These are phyloP conservation scores for Agarophyton chilense DNA, from an alignment of 23 red algal species.

Conservation along the genomic window DNA sequence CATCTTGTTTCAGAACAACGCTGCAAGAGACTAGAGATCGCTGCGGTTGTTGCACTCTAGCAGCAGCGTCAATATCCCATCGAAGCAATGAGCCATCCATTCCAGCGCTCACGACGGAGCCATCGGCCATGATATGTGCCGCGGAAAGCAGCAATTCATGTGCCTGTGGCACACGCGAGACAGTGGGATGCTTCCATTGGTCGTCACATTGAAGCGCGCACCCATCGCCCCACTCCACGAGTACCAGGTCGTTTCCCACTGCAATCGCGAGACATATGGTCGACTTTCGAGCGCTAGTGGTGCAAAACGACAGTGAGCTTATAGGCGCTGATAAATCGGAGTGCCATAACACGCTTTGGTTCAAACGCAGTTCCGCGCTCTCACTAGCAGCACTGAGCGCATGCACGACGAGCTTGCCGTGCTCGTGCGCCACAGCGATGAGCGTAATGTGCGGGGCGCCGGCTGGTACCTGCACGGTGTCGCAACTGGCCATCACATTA, in stretches of 20 bases:
- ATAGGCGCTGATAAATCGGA: neutral
- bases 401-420: conserved; percentile 2
- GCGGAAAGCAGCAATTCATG: conserved; percentile 35
- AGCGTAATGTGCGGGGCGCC: neutral
- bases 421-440: conserved; percentile 18
- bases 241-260: conserved; percentile 15
- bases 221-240: conserved; percentile 36
- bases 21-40: neutral
- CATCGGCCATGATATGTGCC: conserved; percentile 23
- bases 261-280: conserved; percentile 3
- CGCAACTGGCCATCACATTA: neutral
- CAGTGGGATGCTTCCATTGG: conserved; percentile 14
- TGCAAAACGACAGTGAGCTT: neutral
- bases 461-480: neutral
- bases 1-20: neutral
- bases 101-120: conserved; percentile 26
- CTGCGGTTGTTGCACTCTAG: too few species aligned
- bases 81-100: conserved; percentile 30
- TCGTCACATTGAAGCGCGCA: neutral
- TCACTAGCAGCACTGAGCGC: neutral
- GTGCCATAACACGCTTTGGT: neutral
- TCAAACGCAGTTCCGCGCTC: neutral
- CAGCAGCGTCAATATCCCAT: neutral
- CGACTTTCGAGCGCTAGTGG: neutral
- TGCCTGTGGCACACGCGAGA: conserved; percentile 20